phyloP scores from a whole-genome alignment of 1,284 basidiomycete species.

The Malassezia vespertilionis region DNA sequence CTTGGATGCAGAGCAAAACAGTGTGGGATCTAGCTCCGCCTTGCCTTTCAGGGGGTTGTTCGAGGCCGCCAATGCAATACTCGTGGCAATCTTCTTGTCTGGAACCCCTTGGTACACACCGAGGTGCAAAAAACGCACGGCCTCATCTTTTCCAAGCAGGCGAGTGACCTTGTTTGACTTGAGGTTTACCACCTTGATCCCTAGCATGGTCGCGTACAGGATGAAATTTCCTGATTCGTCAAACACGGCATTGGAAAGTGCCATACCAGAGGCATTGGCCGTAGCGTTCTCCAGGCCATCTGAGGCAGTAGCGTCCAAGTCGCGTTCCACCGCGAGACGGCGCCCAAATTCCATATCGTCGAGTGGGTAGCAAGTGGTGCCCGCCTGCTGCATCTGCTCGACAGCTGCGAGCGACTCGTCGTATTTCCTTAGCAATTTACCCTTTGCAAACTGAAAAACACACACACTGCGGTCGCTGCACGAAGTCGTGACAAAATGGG shows the following conservation, averaged over 20 bases:
- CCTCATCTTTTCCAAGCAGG: conserved; percentile 87
- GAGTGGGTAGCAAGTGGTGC: conserved; percentile 74
- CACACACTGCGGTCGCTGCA: conserved; percentile 84
- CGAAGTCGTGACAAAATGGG: conserved; percentile 81
- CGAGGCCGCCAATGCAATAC: conserved; percentile 86
- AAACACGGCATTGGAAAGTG: conserved; percentile 62
- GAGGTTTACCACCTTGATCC: conserved; percentile 92
- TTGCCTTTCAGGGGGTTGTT: conserved; percentile 71
- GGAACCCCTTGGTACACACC: conserved; percentile 86
- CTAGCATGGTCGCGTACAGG: conserved; percentile 81
- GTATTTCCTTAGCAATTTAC: conserved; percentile 81
- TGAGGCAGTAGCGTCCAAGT: conserved; percentile 64
- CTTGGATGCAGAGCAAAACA: conserved; percentile 88
- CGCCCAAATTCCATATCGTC: conserved; percentile 99
- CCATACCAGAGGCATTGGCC: conserved; percentile 24
- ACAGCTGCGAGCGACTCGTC: conserved; percentile 85
- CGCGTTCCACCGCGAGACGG: conserved; percentile 77
- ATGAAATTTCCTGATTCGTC: conserved; percentile 92
- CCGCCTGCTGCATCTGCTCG: conserved; percentile 69
- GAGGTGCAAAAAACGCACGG: conserved; percentile 76
- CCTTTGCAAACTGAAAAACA: conserved; percentile 78
- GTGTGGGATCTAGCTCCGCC: conserved; percentile 70
- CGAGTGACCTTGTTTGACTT: conserved; percentile 85
- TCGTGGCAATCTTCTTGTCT: conserved; percentile 70
- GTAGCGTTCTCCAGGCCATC: conserved; percentile 49